Base-by-base conservation (phyloP, 2,329 filamentous ascomycete species). In the Exophiala lecanii-corni region DNA sequence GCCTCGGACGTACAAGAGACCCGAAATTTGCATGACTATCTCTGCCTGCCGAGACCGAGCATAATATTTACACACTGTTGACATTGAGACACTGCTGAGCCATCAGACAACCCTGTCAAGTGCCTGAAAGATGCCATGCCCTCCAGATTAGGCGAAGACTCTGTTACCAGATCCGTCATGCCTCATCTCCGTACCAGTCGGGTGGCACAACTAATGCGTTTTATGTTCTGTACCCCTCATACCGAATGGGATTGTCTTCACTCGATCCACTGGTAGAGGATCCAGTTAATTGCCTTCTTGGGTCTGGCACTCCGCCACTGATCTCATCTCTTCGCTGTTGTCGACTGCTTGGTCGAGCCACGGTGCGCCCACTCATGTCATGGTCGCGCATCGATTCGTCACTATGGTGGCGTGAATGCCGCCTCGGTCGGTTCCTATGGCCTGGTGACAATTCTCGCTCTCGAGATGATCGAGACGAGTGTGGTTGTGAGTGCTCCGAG, bases 391-490 rank as follows among this genome's bases (percentile, higher is more conserved):
- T 68, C 4, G 78, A 80, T 47, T 78, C 62, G 58, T 84, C 82
- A 63, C 81, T 86, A 57, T 75, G 73, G 55, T 82, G 78, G 51
- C 82, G 74, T 35, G 75, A 77, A 59, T 85, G 81, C 21, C 45
- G 35, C 74, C 76, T 50, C 75, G 69, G 50, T 76, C 71, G 60
- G 70, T 70, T 16, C 72, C 72, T 2, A 74, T 74, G 43, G 76
- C 77, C 31, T 73, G 68, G 13, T 74, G 72, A 47, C 73, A 68
- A 37, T 71, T 70, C 50, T 39, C 50, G 47, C 42, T 71, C 68
- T 43, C 76, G 73, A 32, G 73, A 74, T 53, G 79, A 76, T 28
- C 35, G 76, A 76, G 30, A 73, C 74, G 41, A 72, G 60, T 72
- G 73, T 4, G 70, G 67, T 17, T 72, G 68, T 45, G 67, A 70